A percentile compares a stretch with the other conserved stretches of the same genome.
These are phyloP conservation scores for Metschnikowia borealis DNA, from an alignment of 805 yeast genomes.

Conservation along the genomic window DNA sequence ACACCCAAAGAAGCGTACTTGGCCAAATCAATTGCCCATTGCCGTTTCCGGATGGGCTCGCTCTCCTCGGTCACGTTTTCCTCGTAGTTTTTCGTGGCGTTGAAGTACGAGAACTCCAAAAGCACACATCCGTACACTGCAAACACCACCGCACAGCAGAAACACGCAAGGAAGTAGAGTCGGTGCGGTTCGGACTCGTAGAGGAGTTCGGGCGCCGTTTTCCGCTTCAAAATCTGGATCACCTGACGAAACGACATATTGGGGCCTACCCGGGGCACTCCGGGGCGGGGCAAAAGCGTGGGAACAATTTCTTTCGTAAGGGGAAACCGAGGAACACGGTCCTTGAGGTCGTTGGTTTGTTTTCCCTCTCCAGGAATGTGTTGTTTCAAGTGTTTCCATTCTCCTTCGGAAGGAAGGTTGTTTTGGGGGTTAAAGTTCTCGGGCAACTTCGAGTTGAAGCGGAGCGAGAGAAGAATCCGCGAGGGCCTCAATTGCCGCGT, in stretches of 20 bases:
- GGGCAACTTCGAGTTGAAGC: conserved; percentile 27
- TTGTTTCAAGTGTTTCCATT: conserved; percentile 40
- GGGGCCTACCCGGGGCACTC: conserved; percentile 69
- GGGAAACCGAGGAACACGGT: conserved; percentile 65
- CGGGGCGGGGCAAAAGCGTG: conserved; percentile 68
- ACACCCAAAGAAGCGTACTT: conserved; percentile 28
- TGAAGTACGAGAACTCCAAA: conserved; percentile 51
- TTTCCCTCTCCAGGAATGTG: conserved; percentile 56
- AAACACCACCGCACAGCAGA: conserved; percentile 64
- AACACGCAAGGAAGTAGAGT: conserved; percentile 65
- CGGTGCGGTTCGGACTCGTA: conserved; percentile 84
- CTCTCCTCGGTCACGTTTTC: conserved; percentile 49
- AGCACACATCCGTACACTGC: conserved; percentile 64
- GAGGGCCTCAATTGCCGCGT: background rate
- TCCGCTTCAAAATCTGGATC: conserved; percentile 50
- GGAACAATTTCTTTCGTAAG: conserved; percentile 61
- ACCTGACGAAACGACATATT: conserved; percentile 56
- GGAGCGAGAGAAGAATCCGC: background rate
- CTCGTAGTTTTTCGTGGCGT: conserved; percentile 48
- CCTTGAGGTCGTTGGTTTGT: conserved; percentile 44
- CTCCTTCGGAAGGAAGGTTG: conserved; percentile 31
- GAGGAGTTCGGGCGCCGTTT: conserved; percentile 63
- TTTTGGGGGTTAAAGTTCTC: conserved; percentile 28
- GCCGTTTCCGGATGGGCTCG: conserved; percentile 39
- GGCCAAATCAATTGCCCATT: conserved; percentile 30